Base-by-base conservation (phyloP, 169 alveolate genomes). In the Eimeria nieschulzi region DNA sequence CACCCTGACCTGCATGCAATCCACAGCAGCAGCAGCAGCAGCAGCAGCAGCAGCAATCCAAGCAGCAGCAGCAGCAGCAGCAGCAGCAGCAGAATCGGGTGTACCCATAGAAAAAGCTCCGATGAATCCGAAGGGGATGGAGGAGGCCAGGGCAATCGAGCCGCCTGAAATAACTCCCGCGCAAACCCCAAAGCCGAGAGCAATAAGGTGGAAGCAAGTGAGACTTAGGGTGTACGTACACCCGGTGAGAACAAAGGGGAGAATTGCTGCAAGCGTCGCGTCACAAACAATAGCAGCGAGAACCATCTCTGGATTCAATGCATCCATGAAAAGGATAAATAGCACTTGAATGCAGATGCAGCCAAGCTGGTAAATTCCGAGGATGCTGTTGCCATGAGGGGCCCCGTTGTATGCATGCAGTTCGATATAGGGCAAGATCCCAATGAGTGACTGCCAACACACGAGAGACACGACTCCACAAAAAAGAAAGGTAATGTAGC, bases 81-180 rank as follows among this genome's bases (percentile, higher is more conserved):
- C 23, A 68, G 51, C 78, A n/a, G 78, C 78, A 68, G 39, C 33
- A 17, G 23, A 5, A 1, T 17, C 59, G 33, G 83, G n/a, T 80
- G 51, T 46, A 83, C 91, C 91, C 80, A 83, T 53, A 2, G 91
- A 83, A n/a, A 83, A 63, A 8, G 80, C 19, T 7, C 91, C 91
- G 19, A 83, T 66, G 54, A 63, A 83, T 80, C 71, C 71, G 23
- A 33, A 64, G 79, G 91, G 91, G 21, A 83, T 17, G 70, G 80
- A 72, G 68, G 68, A 33, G n/a, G 82, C 91, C 70, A 83, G 51
- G 68, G 82, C 51, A 66, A 83, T 39, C 17, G 68, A 10, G 19
- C 82, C 61, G 23, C 91, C 80, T 23, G 64, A 66, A 21, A 64
- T 23, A 25, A 46, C 23, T 26, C 91, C 91, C 9, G 82, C 80